Conservation (phyloP, 371 early-diverging fungal genomes). For the Saksenaea oblongispora region DNA sequence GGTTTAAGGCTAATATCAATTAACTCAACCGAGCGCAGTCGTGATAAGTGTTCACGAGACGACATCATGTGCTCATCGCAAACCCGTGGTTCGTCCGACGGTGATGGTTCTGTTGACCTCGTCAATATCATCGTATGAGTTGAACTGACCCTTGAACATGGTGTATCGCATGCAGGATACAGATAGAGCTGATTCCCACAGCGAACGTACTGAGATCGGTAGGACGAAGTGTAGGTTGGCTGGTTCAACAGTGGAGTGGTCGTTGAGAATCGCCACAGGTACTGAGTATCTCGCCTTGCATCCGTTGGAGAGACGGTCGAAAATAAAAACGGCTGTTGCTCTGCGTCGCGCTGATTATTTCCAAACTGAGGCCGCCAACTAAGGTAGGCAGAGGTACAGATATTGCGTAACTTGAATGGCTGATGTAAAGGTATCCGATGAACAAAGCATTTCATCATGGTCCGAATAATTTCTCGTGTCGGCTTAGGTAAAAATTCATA, state of each 20-base stretch:
- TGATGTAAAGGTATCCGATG: conserved; percentile 26
- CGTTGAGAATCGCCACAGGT: conserved; percentile 34
- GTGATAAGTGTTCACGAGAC: not conserved
- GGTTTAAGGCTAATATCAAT: not conserved
- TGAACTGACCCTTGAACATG: not conserved
- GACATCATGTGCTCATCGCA: not conserved
- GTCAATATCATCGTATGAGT: conserved; percentile 20
- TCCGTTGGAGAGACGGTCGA: conserved; percentile 1
- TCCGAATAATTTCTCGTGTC: conserved; percentile 14
- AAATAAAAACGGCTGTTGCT: not conserved
- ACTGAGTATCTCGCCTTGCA: conserved; percentile 11
- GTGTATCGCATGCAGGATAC: conserved; percentile 30
- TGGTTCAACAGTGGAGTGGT: conserved; percentile 4
- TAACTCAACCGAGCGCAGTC: conserved; percentile 19
- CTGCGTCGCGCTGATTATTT: conserved; percentile 1
- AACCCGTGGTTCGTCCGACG: not conserved
- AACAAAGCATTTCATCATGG: conserved; percentile 28
- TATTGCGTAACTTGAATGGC: conserved; percentile 37
- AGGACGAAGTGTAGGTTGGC: conserved; percentile 3
- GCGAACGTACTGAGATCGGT: conserved; percentile 17
- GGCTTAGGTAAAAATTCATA: conserved; percentile 34
- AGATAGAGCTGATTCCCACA: conserved; percentile 35
- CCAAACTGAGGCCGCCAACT: conserved; percentile 27
- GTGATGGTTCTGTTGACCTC: not conserved
- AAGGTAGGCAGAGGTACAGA: conserved; percentile 33